Conservation (phyloP, 257 asterid genomes). For the Rubia yunnanensis region DNA sequence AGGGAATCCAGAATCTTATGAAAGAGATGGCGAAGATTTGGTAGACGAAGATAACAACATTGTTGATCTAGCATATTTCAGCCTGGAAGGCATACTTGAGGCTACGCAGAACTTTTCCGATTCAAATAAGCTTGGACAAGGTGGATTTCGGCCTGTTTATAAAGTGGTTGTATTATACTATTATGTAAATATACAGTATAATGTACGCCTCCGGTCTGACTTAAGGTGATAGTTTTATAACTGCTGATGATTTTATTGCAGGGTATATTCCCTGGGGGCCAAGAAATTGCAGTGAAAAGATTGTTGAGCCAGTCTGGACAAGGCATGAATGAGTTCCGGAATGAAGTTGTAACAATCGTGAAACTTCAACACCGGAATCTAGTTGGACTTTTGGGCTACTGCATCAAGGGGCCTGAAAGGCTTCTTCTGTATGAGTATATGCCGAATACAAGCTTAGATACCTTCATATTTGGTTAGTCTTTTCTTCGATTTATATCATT, state of each 20-base stretch:
- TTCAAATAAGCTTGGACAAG: constrained; percentile 49
- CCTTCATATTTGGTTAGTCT: not conserved
- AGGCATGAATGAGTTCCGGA: constrained; percentile 23
- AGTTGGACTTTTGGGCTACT: constrained; percentile 17
- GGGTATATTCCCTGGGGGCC: constrained; percentile 21
- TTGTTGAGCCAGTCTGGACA: constrained; percentile 20
- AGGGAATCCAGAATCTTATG: constrained; percentile 11
- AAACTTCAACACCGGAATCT: constrained; percentile 22
- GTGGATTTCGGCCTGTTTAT: constrained; percentile 66
- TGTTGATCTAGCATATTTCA: constrained; percentile 32
- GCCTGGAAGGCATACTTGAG: constrained; percentile 27
- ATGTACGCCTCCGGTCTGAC: not conserved
- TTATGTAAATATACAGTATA: not conserved
- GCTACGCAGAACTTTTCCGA: constrained; percentile 48
- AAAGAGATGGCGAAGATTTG: constrained; percentile 17
- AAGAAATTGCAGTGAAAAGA: constrained; percentile 32
- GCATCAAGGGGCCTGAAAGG: constrained; percentile 22
- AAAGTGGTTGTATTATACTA: constrained; percentile 22
- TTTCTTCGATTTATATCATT: not conserved
- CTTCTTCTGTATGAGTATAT: constrained; percentile 19
- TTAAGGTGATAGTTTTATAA: not conserved
- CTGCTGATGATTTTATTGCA: not conserved
- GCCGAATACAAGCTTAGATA: constrained; percentile 10
- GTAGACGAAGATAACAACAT: constrained; percentile 25
- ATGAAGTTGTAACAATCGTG: constrained; percentile 20